phyloP scores from a whole-genome alignment of 1,139 yeast species.

The Hyphopichia wangnamkhiaoensis region DNA sequence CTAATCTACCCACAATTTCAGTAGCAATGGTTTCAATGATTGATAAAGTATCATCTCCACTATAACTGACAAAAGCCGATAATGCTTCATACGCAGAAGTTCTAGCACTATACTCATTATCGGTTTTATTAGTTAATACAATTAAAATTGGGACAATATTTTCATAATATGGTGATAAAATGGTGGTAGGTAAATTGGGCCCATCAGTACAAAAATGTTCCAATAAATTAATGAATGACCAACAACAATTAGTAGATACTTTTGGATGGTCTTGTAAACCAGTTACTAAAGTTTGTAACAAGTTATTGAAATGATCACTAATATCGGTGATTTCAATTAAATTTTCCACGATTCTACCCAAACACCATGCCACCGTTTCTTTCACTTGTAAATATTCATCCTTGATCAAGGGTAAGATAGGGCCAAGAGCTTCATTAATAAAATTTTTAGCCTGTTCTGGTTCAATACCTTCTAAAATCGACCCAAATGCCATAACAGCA shows the following conservation, averaged over 20 bases:
- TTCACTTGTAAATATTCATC: constrained; percentile 83
- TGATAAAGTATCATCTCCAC: constrained; percentile 71
- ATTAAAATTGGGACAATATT: constrained; percentile 70
- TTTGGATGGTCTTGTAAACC: constrained; percentile 91
- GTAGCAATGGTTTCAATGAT: constrained; percentile 71
- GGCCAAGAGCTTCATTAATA: constrained; percentile 78
- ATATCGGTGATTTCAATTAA: constrained; percentile 77
- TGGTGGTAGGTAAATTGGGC: constrained; percentile 52
- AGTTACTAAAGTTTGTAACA: constrained; percentile 67
- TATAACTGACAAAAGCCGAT: constrained; percentile 74
- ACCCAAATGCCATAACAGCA: constrained; percentile 98
- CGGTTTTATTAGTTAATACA: constrained; percentile 65
- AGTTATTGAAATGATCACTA: constrained; percentile 61
- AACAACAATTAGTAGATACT: constrained; percentile 93
- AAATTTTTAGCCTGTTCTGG: constrained; percentile 64
- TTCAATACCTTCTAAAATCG: constrained; percentile 94
- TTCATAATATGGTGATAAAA: constrained; percentile 73
- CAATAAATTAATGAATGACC: constrained; percentile 90
- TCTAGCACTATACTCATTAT: constrained; percentile 85
- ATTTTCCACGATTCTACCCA: constrained; percentile 92
- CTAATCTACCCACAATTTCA: constrained; percentile 72
- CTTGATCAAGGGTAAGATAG: constrained; percentile 69
- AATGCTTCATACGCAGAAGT: constrained; percentile 96
- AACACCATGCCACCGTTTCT: constrained; percentile 98
- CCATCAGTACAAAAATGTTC: constrained; percentile 77